Conservation (phyloP, 768 basidiomycete species). For the Xerocomellus dryophilus region DNA sequence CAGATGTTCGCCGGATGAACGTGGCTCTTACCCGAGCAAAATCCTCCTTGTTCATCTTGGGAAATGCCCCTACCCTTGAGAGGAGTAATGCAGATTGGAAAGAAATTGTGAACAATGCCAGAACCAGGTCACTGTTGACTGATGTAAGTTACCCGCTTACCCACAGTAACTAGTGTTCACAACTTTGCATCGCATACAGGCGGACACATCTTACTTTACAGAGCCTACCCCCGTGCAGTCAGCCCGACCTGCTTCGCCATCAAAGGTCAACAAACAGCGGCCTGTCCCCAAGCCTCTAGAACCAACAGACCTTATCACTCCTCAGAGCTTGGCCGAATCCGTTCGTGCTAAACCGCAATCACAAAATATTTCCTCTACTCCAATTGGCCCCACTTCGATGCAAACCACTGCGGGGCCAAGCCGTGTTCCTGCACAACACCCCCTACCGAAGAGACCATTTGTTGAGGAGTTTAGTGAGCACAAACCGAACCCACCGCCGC, state of each 20-base stretch:
- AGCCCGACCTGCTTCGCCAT: constrained; percentile 19
- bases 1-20: constrained; percentile 89
- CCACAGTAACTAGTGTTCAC: background rate
- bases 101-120: constrained; percentile 73
- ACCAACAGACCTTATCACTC: constrained; percentile 39
- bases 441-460: constrained; percentile 22
- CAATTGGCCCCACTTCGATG: background rate
- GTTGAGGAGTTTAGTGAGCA: constrained; percentile 17
- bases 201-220: constrained; percentile 40
- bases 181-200: constrained; percentile 15
- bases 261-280: constrained; percentile 24
- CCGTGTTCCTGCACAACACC: constrained; percentile 7
- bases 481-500: constrained; percentile 27
- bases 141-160: constrained; percentile 43
- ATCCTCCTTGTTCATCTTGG: constrained; percentile 91
- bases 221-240: constrained; percentile 19
- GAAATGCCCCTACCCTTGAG: constrained; percentile 85
- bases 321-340: constrained; percentile 34
- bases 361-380: constrained; percentile 8
- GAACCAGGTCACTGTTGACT: constrained; percentile 56
- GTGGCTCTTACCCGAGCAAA: constrained; percentile 97
- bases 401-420: constrained; percentile 3
- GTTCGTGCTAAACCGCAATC: constrained; percentile 24
- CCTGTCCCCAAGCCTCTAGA: constrained; percentile 13
- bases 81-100: constrained; percentile 81